A percentile compares a stretch with the other conserved stretches of the same genome.
Evolutionary conservation across 2,329 filamentous ascomycete species (phyloP).

Genomic region (Chaetomium globosum): DNA sequence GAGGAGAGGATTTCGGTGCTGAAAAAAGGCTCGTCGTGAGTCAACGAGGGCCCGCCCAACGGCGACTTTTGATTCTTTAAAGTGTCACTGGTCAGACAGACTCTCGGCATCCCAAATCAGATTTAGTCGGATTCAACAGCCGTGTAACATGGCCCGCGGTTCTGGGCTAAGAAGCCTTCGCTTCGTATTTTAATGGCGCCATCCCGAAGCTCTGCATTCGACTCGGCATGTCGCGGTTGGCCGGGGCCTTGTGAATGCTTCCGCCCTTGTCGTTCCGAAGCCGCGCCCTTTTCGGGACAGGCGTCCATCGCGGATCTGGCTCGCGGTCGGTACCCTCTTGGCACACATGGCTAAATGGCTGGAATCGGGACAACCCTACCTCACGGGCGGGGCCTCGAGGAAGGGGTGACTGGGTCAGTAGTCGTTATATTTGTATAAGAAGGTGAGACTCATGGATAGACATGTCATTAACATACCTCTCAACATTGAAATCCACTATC

Average conservation of each 20-base stretch:
- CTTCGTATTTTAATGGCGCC: neutral
- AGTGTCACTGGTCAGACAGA: no score
- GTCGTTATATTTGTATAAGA: neutral
- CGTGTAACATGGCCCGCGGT: neutral
- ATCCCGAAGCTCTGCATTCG: neutral
- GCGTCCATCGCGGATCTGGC: neutral
- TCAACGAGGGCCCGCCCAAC: no score
- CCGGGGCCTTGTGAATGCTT: constrained; percentile 2
- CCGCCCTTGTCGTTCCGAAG: neutral
- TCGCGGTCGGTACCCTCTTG: neutral
- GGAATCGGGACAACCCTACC: neutral
- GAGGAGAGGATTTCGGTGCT: constrained; percentile 30
- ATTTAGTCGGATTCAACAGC: neutral
- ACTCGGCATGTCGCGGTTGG: constrained; percentile 24
- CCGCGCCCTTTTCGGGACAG: constrained; percentile 6
- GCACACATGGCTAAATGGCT: neutral
- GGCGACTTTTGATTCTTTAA: no score
- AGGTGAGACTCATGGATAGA: neutral
- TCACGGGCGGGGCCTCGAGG: no score
- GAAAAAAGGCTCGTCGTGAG: neutral
- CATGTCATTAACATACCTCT: neutral
- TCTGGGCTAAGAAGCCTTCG: neutral
- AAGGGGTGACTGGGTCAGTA: neutral
- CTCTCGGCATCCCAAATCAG: neutral
- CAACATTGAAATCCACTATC: neutral